These are phyloP conservation scores for Mucor mucedo DNA, from an alignment of 371 early-diverging fungal genomes.

Conservation along the genomic window DNA sequence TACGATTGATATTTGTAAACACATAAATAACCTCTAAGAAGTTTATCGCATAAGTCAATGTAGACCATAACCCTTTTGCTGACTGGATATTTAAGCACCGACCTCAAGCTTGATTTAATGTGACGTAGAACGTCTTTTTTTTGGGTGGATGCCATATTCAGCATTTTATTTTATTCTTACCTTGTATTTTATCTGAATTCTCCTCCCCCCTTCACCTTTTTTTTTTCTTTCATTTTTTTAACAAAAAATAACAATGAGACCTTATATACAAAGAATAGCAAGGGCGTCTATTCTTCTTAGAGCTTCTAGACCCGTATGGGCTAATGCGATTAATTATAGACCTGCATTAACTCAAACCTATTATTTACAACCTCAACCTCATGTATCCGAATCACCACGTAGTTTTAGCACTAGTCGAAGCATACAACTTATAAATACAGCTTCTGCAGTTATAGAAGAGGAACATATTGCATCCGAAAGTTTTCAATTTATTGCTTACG, in stretches of 20 bases:
- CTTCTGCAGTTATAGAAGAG: constrained; percentile 6
- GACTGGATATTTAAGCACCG: too few relatives aligned
- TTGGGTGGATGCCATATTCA: too few relatives aligned
- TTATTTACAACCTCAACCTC: constrained; percentile 20
- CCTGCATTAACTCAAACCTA: constrained; percentile 13
- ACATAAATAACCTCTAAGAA: too few relatives aligned
- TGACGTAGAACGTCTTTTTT: too few relatives aligned
- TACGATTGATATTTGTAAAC: too few relatives aligned
- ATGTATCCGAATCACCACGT: constrained; percentile 6
- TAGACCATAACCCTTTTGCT: too few relatives aligned
- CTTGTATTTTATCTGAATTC: constrained; percentile 4
- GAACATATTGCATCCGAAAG: constrained; percentile 19
- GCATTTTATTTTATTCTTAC: background rate
- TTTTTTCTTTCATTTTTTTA: constrained; percentile 7
- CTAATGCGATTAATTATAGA: constrained; percentile 1
- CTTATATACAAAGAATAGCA: constrained; percentile 30
- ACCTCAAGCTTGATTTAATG: too few relatives aligned
- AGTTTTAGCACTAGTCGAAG: constrained; percentile 12
- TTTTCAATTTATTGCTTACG: constrained; percentile 50
- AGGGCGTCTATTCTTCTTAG: constrained; percentile 26
- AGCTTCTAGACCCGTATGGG: constrained; percentile 12
- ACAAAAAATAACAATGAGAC: constrained; percentile 20
- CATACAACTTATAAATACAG: background rate
- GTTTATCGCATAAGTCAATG: too few relatives aligned
- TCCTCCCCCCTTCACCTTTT: background rate